Evolutionary conservation across 2,329 filamentous ascomycete genomes (phyloP).

Genomic region (Dothistroma septosporum): DNA sequence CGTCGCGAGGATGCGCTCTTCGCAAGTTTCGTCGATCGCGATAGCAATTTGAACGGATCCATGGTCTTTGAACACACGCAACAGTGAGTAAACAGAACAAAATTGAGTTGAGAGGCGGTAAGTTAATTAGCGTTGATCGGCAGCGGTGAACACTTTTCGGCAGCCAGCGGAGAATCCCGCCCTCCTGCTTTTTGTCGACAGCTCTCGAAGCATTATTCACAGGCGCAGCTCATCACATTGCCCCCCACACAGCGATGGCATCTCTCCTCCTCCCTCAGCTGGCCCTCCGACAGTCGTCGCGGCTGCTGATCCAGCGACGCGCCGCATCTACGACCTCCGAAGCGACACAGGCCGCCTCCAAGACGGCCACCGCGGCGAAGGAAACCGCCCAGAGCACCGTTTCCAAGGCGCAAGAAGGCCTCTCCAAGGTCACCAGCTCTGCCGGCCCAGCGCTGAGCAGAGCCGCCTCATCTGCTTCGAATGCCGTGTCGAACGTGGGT

Average conservation of each 20-base stretch:
- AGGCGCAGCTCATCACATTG: conserved; percentile 16
- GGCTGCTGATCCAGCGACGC: conserved; percentile 43
- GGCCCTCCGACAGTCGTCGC: conserved; percentile 42
- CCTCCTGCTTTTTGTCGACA: not conserved
- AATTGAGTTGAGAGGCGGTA: not conserved
- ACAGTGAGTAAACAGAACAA: not conserved
- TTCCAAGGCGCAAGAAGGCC: conserved; percentile 71
- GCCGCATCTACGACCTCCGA: conserved; percentile 49
- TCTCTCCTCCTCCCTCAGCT: conserved; percentile 45
- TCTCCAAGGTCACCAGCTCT: conserved; percentile 74
- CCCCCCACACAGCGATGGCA: conserved; percentile 40
- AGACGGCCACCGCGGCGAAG: conserved; percentile 39
- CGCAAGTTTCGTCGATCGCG: conserved; percentile 61
- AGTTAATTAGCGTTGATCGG: not conserved
- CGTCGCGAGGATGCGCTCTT: conserved; percentile 37
- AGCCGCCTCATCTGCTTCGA: conserved; percentile 64
- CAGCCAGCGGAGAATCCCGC: not conserved
- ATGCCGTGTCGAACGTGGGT: conserved; percentile 70
- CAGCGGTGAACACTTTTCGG: not conserved
- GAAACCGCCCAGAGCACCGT: conserved; percentile 40
- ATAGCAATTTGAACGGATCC: conserved; percentile 71
- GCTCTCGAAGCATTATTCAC: not conserved
- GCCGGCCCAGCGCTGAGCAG: conserved; percentile 73
- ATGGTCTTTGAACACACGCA: conserved; percentile 38
- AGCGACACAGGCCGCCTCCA: conserved; percentile 41